These are phyloP conservation scores for Amylocarpus encephaloides DNA, from an alignment of 2,329 filamentous ascomycete species.

Conservation along the genomic window DNA sequence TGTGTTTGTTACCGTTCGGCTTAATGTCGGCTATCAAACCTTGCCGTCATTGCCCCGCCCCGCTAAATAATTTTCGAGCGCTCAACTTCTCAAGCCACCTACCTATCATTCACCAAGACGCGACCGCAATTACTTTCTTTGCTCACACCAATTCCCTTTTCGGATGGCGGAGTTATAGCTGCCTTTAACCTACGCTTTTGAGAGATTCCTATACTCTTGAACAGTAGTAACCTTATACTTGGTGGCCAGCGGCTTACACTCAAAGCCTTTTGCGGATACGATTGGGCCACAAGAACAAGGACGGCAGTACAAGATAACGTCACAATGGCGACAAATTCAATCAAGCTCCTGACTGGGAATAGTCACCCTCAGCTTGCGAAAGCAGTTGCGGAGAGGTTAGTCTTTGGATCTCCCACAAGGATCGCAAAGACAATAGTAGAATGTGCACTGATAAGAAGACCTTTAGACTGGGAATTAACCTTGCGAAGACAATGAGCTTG, in stretches of 20 bases:
- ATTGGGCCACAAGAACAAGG: not conserved
- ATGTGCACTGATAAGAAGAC: not conserved
- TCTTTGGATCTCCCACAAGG: not conserved
- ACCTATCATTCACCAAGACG: not conserved
- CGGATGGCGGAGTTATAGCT: not conserved
- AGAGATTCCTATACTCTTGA: not conserved
- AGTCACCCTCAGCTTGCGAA: constrained; percentile 67
- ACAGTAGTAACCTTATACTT: not conserved
- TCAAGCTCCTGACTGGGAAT: constrained; percentile 70
- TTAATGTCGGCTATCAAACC: not conserved
- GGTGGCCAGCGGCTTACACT: too few relatives aligned
- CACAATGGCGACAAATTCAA: constrained; percentile 63
- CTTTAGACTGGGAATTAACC: constrained; percentile 64
- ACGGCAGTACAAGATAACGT: not conserved
- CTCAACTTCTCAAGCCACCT: not conserved
- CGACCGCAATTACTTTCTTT: not conserved
- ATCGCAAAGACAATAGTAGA: not conserved
- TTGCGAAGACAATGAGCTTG: constrained; percentile 72
- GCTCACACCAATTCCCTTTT: not conserved
- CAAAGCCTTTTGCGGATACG: not conserved
- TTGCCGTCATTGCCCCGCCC: constrained; percentile 12
- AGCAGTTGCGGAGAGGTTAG: constrained; percentile 41
- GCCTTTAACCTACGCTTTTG: too few relatives aligned
- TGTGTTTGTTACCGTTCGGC: too few relatives aligned
- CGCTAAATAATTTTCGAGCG: constrained; percentile 12